Conservation (phyloP, 2,329 filamentous ascomycete species). For the Huntiella savannae region DNA sequence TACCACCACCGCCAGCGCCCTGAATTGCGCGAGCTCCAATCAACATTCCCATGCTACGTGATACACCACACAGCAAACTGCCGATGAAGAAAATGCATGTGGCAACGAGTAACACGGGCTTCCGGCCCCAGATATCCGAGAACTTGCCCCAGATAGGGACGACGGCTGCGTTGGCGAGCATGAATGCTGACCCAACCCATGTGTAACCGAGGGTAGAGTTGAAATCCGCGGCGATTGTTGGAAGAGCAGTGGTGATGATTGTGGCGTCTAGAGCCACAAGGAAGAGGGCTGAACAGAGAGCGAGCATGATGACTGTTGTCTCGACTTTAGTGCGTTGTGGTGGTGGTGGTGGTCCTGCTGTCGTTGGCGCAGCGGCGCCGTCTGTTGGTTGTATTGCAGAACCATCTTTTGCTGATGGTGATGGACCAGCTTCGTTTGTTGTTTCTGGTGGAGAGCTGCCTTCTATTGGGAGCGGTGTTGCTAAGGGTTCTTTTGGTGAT, state of each 20-base stretch:
- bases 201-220: slow-evolving; percentile 50
- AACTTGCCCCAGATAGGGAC: slow-evolving; percentile 52
- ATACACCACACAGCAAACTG: slow-evolving; percentile 33
- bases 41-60: slow-evolving; percentile 30
- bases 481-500: neutral
- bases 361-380: neutral
- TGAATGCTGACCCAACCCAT: slow-evolving; percentile 59
- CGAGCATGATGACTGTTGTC: slow-evolving; percentile 23
- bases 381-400: neutral
- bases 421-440: neutral
- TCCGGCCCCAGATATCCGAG: slow-evolving; percentile 39
- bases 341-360: neutral
- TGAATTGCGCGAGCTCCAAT: slow-evolving; percentile 37
- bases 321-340: slow-evolving; percentile 19
- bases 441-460: neutral
- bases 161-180: slow-evolving; percentile 48
- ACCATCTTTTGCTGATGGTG: neutral
- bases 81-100: slow-evolving; percentile 34
- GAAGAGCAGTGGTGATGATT: slow-evolving; percentile 47
- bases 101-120: slow-evolving; percentile 32
- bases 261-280: slow-evolving; percentile 38
- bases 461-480: too few species aligned
- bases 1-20: slow-evolving; percentile 36
- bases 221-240: slow-evolving; percentile 44
- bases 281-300: slow-evolving; percentile 28